Evolutionary conservation across 345 rosid species (phyloP).

Genomic region (Heritiera fomes): DNA sequence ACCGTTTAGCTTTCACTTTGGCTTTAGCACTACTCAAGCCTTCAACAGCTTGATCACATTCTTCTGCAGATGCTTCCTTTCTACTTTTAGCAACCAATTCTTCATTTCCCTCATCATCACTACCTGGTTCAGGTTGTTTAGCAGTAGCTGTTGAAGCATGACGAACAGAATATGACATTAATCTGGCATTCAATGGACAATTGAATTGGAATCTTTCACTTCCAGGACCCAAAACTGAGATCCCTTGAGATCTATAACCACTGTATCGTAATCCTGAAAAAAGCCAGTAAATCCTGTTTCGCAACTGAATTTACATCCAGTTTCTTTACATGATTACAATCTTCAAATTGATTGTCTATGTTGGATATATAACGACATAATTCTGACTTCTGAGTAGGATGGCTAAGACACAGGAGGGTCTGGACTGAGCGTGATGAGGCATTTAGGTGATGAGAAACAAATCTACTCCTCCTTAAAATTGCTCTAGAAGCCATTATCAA

Average conservation of each 20-base stretch:
- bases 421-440: conserved; percentile 10
- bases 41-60: conserved; percentile 96
- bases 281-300: conserved; percentile 25
- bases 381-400: conserved; percentile 29
- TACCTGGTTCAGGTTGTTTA: conserved; percentile 43
- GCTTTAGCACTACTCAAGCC: conserved; percentile 79
- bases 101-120: conserved; percentile 41
- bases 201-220: conserved; percentile 34
- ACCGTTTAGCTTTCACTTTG: conserved; percentile 76
- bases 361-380: conserved; percentile 22
- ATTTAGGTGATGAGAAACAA: conserved; percentile 34
- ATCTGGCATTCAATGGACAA: conserved; percentile 41
- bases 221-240: conserved; percentile 38
- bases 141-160: conserved; percentile 61
- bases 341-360: conserved; percentile 25
- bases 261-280: conserved; percentile 17
- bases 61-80: conserved; percentile 90
- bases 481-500: conserved; percentile 68
- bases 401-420: conserved; percentile 7
- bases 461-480: conserved; percentile 53
- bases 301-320: conserved; percentile 29
- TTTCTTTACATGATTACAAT: conserved; percentile 25
- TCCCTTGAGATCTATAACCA: conserved; percentile 28
- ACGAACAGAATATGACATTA: conserved; percentile 38
- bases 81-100: conserved; percentile 43